Evolutionary conservation across 208 protist genomes (phyloP), one percentile per base, ranked within the genome.

Genomic region (Leishmania lainsoni): DNA sequence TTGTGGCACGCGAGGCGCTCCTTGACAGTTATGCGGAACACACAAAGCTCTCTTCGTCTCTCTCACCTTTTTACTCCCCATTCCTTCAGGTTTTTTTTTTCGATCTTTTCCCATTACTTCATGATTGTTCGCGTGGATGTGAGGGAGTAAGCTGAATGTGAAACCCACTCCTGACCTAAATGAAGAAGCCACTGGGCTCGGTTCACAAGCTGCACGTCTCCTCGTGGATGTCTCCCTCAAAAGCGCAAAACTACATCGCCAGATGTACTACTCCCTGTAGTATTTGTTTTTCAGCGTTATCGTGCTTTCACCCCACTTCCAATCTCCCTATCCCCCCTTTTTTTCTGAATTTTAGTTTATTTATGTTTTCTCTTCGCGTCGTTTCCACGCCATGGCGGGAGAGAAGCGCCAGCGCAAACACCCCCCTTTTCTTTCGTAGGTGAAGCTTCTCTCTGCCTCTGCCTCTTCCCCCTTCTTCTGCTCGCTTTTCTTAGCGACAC

Each of bases 361-460:
- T 45, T 45, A 45, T 45, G 42, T 45, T 45, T 45, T 45, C 42
- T 45, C 3, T 45, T 45, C 42, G 42, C 42, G 42, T 45, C 52
- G 17, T 26, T 66, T 79, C 20, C 39, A 16, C 35, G 32, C 35
- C 61, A 29, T 42, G 32, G 32, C 22, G 35, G 32, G 35, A 73
- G 68, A 79, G 10, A 71, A 49, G 59, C 26, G 59, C 26, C 26
- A 29, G 59, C 4, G 22, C n/a, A 29, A 29, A 29, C 26, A 29
- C n/a, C n/a, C 26, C 4, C n/a, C n/a, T 9, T 22, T 66, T 32
- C 52, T 65, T 56, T 74, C 70, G 35, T 45, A 35, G 12, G n/a
- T 84, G 16, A n/a, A 26, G 51, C 59, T 54, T 83, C 45, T 16
- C 35, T 78, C 74, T 75, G 29, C 74, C 79, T 75, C 66, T 76